These are phyloP conservation scores for Cladosporium sp. DNA, from an alignment of 2,329 filamentous ascomycete genomes.

Conservation along the genomic window DNA sequence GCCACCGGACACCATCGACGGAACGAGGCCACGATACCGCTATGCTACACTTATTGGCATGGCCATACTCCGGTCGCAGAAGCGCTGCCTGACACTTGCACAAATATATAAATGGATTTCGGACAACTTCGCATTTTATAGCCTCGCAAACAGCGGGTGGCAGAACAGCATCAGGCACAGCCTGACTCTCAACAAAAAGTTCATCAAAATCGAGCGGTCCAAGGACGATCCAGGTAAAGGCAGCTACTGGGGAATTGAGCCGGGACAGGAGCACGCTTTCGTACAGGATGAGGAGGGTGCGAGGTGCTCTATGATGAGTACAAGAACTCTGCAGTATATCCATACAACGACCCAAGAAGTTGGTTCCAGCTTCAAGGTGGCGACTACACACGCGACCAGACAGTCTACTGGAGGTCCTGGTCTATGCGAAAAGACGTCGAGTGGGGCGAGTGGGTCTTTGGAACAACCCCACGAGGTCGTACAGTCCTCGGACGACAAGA, in stretches of 20 bases:
- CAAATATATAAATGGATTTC: slow-evolving; percentile 99
- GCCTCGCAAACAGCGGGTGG: slow-evolving; percentile 82
- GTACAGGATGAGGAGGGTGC: slow-evolving; percentile 58
- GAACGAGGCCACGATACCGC: slow-evolving; percentile 83
- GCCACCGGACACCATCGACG: slow-evolving; percentile 78
- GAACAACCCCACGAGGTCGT: not conserved
- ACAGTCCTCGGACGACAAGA: not conserved
- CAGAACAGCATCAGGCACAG: slow-evolving; percentile 99
- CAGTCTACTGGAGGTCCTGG: not conserved
- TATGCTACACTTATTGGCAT: slow-evolving; percentile 95
- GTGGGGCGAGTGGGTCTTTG: not conserved
- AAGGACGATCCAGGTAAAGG: slow-evolving; percentile 98
- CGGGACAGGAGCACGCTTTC: slow-evolving; percentile 84
- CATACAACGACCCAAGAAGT: not conserved
- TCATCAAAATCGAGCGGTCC: slow-evolving; percentile 90
- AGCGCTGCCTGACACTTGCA: slow-evolving; percentile 79
- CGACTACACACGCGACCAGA: not conserved
- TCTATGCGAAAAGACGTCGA: not conserved
- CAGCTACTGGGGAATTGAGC: slow-evolving; percentile 92
- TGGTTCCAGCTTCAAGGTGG: not conserved
- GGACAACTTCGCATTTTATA: slow-evolving; percentile 87
- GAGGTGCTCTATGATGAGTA: not conserved
- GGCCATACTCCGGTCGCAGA: slow-evolving; percentile 86
- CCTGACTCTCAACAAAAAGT: slow-evolving; percentile 92
- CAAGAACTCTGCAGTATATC: not conserved